phyloP scores from a whole-genome alignment of 768 basidiomycete genomes.

The Neoboletus subvelutipes region DNA sequence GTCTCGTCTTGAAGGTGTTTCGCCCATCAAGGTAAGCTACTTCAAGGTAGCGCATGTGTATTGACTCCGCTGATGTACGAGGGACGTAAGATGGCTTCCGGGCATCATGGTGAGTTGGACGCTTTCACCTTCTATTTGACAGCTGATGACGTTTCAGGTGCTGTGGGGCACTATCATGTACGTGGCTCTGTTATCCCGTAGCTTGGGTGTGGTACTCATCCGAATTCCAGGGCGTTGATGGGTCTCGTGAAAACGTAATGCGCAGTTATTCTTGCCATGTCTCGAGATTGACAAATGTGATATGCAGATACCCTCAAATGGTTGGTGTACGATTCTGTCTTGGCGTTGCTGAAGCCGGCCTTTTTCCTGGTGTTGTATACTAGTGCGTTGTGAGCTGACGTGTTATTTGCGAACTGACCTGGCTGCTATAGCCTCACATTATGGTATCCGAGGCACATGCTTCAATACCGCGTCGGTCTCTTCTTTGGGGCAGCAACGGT shows the following conservation, averaged over 20 bases:
- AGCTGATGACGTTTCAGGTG: slow-evolving; percentile 38
- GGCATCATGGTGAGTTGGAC: slow-evolving; percentile 51
- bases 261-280: not conserved
- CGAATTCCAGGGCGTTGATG: slow-evolving; percentile 51
- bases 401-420: not conserved
- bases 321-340: slow-evolving; percentile 57
- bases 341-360: slow-evolving; percentile 66
- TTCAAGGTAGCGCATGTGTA: not conserved
- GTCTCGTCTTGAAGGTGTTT: slow-evolving; percentile 54
- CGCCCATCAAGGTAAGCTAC: slow-evolving; percentile 55
- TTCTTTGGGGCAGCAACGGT: slow-evolving; percentile 68
- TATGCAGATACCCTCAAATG: slow-evolving; percentile 56
- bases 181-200: slow-evolving; percentile 1
- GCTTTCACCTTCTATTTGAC: not conserved
- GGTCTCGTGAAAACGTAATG: slow-evolving; percentile 64
- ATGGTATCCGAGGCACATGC: slow-evolving; percentile 66
- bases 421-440: slow-evolving; percentile 47
- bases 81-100: slow-evolving; percentile 53
- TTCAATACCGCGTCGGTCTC: slow-evolving; percentile 58
- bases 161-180: slow-evolving; percentile 67
- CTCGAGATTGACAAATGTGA: not conserved
- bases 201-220: not conserved
- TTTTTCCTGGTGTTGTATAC: slow-evolving; percentile 74
- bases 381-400: slow-evolving; percentile 45
- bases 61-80: slow-evolving; percentile 3